Conservation (phyloP, 2,329 filamentous ascomycete genomes). For the Pseudogymnoascus sp. region DNA sequence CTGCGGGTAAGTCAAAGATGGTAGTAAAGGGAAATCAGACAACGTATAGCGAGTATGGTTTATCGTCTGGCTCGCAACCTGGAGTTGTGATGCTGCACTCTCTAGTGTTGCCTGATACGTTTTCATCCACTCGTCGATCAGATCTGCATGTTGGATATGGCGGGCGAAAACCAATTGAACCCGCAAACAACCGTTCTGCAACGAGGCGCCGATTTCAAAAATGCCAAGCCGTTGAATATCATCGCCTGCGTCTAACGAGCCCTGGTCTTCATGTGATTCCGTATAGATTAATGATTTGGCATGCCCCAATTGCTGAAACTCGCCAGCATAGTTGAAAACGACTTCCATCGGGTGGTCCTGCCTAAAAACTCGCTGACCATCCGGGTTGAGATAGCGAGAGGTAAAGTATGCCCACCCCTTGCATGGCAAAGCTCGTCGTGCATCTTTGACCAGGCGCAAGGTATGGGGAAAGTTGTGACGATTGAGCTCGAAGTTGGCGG, state of each 20-base stretch:
- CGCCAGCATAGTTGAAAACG: slow-evolving; percentile 43
- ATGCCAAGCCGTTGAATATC: slow-evolving; percentile 16
- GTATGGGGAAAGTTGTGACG: slow-evolving; percentile 11
- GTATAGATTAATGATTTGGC: slow-evolving; percentile 28
- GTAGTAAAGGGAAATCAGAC: slow-evolving; percentile 15
- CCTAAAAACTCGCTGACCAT: slow-evolving; percentile 27
- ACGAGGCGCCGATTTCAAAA: slow-evolving; percentile 17
- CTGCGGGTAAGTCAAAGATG: slow-evolving; percentile 7
- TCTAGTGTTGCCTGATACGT: slow-evolving; percentile 15
- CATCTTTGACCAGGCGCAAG: slow-evolving; percentile 31
- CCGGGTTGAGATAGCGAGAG: slow-evolving; percentile 27
- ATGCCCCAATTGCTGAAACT: slow-evolving; percentile 38
- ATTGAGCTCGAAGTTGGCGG: slow-evolving; percentile 15
- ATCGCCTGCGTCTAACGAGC: slow-evolving; percentile 5
- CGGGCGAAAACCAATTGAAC: slow-evolving; percentile 19
- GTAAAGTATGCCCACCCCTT: slow-evolving; percentile 36
- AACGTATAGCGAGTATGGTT: slow-evolving; percentile 11
- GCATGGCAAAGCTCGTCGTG: slow-evolving; percentile 28
- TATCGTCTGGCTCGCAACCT: slow-evolving; percentile 13
- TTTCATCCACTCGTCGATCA: slow-evolving; percentile 15
- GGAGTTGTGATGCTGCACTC: not conserved
- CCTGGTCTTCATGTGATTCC: slow-evolving; percentile 17
- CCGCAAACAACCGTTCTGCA: slow-evolving; percentile 14
- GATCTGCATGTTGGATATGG: slow-evolving; percentile 15
- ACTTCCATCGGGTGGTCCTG: slow-evolving; percentile 37